Base-by-base conservation (phyloP, 345 rosid species). In the Eutrema heterophyllum region DNA sequence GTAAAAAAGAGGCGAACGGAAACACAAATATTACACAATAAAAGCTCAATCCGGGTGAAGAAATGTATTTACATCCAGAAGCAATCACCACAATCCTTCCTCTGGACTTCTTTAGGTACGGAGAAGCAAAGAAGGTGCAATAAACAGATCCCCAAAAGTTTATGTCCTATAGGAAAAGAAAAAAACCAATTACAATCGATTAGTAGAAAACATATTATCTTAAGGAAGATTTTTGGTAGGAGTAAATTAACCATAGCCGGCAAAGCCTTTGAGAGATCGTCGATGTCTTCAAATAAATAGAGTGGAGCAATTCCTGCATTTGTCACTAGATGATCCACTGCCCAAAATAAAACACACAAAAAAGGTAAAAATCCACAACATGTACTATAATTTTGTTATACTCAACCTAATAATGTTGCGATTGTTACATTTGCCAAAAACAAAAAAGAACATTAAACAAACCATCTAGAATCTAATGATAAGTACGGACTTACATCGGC, bases 291-390 rank as follows among this genome's bases (percentile, higher is more conserved):
- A 21, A 91, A 78, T 75, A 84, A 51, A 81, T 75, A 77, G 39
- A 82, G 33, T 2, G 89, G 76, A 67, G 56, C 65, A 70, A 87
- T 78, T 44, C 96, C 93, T 9, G 93, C 88, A 64, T 80, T 82
- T 33, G 83, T 75, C 68, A 87, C 95, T 58, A 86, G 77, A 76
- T 89, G 96, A 67, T 89, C 92, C 89, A 86, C 88, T 86, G 83
- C 35, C 54, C 48, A 41, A 50, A 69, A 32, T 12, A 38, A 64
- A 66, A 35, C 50, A 65, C 3, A 12, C 32, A 11, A 46, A 0
- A 16, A 35, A 44, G n/a, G 1, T 39, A 18, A 51, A 72, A 39
- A 32, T 53, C 36, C 24, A 53, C 44, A 43, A 27, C 18, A 4
- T 35, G 18, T 49, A 21, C 9, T 4, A 67, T 4, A 8, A 9